Evolutionary conservation across 345 rosid species (phyloP).

Genomic region (Citrus trifoliata): DNA sequence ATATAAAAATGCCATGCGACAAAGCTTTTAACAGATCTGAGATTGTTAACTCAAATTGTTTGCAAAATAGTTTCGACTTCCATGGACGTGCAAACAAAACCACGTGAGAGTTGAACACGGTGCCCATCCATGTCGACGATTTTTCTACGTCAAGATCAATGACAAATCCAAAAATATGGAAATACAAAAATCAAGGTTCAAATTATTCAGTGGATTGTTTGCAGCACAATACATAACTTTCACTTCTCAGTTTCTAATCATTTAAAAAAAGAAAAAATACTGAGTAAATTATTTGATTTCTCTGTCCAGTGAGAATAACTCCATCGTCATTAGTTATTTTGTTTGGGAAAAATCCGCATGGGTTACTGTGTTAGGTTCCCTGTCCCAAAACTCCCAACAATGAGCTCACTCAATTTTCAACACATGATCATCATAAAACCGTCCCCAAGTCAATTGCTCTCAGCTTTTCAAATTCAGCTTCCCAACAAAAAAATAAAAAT

Average conservation of each 20-base stretch:
- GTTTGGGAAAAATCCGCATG: conserved; percentile 18
- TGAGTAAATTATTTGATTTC: too few relatives aligned
- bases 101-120: neutral
- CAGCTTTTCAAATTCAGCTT: conserved; percentile 16
- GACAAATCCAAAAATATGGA: neutral
- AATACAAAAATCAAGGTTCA: neutral
- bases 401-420: too few relatives aligned
- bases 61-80: neutral
- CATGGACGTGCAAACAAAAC: neutral
- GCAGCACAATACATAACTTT: neutral
- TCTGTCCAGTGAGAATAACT: too few relatives aligned
- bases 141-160: neutral
- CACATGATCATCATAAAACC: too few relatives aligned
- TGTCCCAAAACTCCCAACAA: neutral
- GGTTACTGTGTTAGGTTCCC: conserved; percentile 19
- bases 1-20: neutral
- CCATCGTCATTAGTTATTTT: neutral
- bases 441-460: neutral
- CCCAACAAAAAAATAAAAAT: neutral
- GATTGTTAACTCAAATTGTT: neutral
- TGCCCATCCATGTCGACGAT: neutral
- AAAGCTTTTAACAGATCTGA: neutral
- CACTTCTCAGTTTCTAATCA: neutral
- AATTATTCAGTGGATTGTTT: neutral
- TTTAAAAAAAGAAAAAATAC: too few relatives aligned